These are phyloP conservation scores for Xylaria curta DNA, from an alignment of 495 filamentous ascomycete genomes.

Conservation along the genomic window DNA sequence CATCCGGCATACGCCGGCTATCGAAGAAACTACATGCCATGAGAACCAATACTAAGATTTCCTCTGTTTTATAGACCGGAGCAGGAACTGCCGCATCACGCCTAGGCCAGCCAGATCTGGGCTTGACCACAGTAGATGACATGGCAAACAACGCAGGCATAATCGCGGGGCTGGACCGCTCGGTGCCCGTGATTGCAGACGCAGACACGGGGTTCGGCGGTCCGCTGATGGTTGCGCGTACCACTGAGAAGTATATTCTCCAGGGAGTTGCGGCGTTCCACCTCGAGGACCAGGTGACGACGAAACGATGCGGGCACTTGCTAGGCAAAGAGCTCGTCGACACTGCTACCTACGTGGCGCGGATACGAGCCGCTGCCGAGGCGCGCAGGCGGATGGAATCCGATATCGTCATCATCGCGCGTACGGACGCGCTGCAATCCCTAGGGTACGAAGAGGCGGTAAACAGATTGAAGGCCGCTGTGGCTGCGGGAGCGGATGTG, in stretches of 20 bases:
- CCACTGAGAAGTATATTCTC: conserved; percentile 66
- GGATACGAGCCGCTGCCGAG: conserved; percentile 56
- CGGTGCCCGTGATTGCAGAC: conserved; percentile 69
- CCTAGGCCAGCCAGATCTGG: conserved; percentile 70
- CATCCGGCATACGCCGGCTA: conserved; percentile 5
- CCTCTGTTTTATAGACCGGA: conserved; percentile 61
- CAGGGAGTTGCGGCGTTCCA: conserved; percentile 74
- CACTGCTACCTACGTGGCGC: conserved; percentile 56
- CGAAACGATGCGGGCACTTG: conserved; percentile 71
- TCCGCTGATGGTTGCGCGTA: conserved; percentile 66
- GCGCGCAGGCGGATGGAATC: conserved; percentile 48
- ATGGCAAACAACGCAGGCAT: conserved; percentile 70
- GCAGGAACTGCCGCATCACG: conserved; percentile 69
- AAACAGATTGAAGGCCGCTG: conserved; percentile 59
- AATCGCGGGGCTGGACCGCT: conserved; percentile 67
- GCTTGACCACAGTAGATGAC: conserved; percentile 66
- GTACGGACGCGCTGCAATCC: conserved; percentile 70
- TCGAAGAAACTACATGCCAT: background rate
- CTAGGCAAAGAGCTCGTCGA: conserved; percentile 66
- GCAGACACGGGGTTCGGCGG: conserved; percentile 72
- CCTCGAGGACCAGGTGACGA: conserved; percentile 72
- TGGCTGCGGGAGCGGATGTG: conserved; percentile 66
- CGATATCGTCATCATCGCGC: conserved; percentile 72
- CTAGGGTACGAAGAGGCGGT: conserved; percentile 69
- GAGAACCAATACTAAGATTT: conserved; percentile 5